Conservation (phyloP, 495 filamentous ascomycete genomes). For the Hyaloscypha hepaticicola region DNA sequence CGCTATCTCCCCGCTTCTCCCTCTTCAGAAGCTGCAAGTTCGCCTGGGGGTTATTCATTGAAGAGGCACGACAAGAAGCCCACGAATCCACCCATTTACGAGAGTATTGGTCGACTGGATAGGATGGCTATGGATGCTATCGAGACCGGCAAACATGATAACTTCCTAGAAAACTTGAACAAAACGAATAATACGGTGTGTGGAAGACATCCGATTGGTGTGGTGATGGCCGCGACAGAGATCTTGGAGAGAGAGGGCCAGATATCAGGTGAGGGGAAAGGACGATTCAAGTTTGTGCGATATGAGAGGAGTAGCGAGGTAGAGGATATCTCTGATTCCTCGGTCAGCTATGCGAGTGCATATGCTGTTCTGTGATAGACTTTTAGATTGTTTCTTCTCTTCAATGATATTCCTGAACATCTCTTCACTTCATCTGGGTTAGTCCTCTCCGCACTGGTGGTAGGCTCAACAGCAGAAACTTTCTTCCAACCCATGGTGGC, state of each 20-base stretch:
- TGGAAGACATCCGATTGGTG: slow-evolving; percentile 91
- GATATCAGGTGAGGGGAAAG: slow-evolving; percentile 29
- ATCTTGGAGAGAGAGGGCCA: slow-evolving; percentile 38
- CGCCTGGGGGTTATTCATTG: slow-evolving; percentile 38
- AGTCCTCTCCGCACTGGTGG: background rate
- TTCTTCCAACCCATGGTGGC: slow-evolving; percentile 2
- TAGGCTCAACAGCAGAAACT: background rate
- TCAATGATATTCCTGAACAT: background rate
- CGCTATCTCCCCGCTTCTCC: slow-evolving; percentile 58
- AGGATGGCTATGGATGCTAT: slow-evolving; percentile 79
- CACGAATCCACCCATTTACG: slow-evolving; percentile 65
- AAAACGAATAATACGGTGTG: slow-evolving; percentile 90
- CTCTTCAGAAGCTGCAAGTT: slow-evolving; percentile 7
- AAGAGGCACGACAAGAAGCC: slow-evolving; percentile 43
- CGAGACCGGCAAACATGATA: slow-evolving; percentile 64
- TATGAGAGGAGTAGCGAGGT: slow-evolving; percentile 89
- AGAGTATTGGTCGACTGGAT: slow-evolving; percentile 83
- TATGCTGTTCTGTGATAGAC: slow-evolving; percentile 55
- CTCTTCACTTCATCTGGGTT: background rate
- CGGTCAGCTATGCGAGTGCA: slow-evolving; percentile 90
- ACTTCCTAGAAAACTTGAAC: slow-evolving; percentile 66
- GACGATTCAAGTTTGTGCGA: slow-evolving; percentile 76
- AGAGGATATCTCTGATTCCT: slow-evolving; percentile 70
- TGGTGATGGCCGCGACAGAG: slow-evolving; percentile 88
- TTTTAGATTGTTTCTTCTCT: background rate